Evolutionary conservation across 129 eudicot genomes (phyloP).

Genomic region (Pseudognaphalium luteoalbum): DNA sequence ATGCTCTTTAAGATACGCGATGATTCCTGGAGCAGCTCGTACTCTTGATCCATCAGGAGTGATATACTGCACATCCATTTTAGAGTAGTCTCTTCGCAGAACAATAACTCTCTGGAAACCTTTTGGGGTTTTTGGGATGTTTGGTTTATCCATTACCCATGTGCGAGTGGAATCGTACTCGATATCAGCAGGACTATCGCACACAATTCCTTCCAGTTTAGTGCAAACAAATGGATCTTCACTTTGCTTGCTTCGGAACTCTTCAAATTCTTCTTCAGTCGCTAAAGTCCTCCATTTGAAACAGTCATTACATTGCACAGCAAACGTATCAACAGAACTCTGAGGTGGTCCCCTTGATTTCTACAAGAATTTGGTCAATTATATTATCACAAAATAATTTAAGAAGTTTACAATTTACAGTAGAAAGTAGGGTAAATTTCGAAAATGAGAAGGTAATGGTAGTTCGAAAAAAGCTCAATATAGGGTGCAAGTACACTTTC

Average conservation of each 20-base stretch:
- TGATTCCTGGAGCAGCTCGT: constrained; percentile 48
- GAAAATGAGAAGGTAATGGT: too few relatives aligned
- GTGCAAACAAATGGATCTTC: constrained; percentile 70
- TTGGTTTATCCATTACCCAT: constrained; percentile 73
- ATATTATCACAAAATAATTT: too few relatives aligned
- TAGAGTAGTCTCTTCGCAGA: constrained; percentile 60
- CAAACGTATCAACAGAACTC: constrained; percentile 40
- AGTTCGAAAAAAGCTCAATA: too few relatives aligned
- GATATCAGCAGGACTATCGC: constrained; percentile 70
- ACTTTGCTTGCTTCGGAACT: constrained; percentile 48
- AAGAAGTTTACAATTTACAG: neutral
- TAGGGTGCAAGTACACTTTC: neutral
- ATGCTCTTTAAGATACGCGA: constrained; percentile 50
- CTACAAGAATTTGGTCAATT: constrained; percentile 20
- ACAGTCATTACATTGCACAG: constrained; percentile 75
- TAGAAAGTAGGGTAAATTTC: neutral
- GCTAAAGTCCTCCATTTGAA: constrained; percentile 71
- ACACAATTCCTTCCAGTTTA: constrained; percentile 47
- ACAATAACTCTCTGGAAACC: constrained; percentile 57
- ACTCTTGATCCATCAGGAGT: constrained; percentile 57
- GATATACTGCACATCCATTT: constrained; percentile 63
- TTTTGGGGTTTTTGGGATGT: constrained; percentile 66
- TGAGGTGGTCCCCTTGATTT: constrained; percentile 31
- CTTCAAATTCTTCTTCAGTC: constrained; percentile 67
- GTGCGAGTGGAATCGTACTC: constrained; percentile 54